A percentile compares a stretch with the other conserved stretches of the same genome.
Conservation (phyloP, 768 basidiomycete genomes). For the Russula abietina region DNA sequence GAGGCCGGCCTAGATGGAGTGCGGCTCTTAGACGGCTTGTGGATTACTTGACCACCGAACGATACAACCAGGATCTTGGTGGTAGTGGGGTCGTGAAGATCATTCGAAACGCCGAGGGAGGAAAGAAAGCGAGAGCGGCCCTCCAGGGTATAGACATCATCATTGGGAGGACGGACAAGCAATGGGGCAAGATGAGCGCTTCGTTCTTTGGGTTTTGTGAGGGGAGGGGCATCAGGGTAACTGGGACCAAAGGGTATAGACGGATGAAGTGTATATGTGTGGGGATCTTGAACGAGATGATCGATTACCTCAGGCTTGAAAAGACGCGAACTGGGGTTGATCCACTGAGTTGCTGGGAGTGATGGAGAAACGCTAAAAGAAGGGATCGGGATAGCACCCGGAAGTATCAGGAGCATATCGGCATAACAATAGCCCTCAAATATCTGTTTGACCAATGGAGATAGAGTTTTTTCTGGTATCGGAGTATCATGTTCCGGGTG, state of each 20-base stretch:
- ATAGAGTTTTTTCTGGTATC: conserved; percentile 42
- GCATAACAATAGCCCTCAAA: conserved; percentile 62
- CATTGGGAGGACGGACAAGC: conserved; percentile 56
- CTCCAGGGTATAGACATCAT: conserved; percentile 44
- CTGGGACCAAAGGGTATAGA: conserved; percentile 37
- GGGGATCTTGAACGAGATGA: conserved; percentile 35
- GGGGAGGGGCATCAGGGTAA: conserved; percentile 1
- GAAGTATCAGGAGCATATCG: conserved; percentile 62
- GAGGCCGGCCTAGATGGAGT: conserved; percentile 25
- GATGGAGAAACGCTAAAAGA: conserved; percentile 50
- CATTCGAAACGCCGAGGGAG: conserved; percentile 52
- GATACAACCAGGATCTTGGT: conserved; percentile 71
- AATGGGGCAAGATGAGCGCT: conserved; percentile 51
- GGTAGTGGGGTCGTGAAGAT: conserved; percentile 40
- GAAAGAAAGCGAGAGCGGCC: conserved; percentile 52
- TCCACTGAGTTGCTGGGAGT: conserved; percentile 61
- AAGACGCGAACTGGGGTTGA: conserved; percentile 42
- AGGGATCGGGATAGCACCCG: conserved; percentile 72
- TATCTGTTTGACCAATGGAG: conserved; percentile 60
- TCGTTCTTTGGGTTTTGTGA: conserved; percentile 32
- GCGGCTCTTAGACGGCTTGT: conserved; percentile 42
- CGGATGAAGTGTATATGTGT: conserved; percentile 35
- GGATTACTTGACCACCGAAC: conserved; percentile 74
- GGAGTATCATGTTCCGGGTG: conserved; percentile 41
- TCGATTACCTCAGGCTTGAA: conserved; percentile 44